These are phyloP conservation scores for Sarocladiaceae sp. DNA, from an alignment of 2,329 filamentous ascomycete genomes.

Conservation along the genomic window DNA sequence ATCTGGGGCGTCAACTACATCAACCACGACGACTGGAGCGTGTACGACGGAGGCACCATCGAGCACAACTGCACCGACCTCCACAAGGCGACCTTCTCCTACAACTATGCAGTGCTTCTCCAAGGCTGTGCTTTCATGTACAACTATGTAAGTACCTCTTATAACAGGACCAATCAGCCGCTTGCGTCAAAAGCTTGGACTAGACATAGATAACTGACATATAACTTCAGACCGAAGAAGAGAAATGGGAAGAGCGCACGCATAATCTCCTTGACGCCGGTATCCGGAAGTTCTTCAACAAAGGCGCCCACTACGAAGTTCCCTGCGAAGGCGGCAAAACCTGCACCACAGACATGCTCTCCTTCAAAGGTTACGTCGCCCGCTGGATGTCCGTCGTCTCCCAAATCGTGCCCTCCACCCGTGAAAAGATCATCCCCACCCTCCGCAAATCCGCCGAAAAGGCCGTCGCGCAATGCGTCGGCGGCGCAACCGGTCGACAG, in stretches of 20 bases:
- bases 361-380: slow-evolving; percentile 53
- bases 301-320: slow-evolving; percentile 60
- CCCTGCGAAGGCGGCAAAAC: slow-evolving; percentile 52
- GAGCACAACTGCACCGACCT: slow-evolving; percentile 55
- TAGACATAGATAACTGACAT: slow-evolving; percentile 11
- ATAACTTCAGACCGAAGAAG: slow-evolving; percentile 43
- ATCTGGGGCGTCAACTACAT: slow-evolving; percentile 51
- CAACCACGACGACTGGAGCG: slow-evolving; percentile 53
- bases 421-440: slow-evolving; percentile 38
- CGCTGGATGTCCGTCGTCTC: slow-evolving; percentile 46
- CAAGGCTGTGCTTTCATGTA: slow-evolving; percentile 66
- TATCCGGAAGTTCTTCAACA: slow-evolving; percentile 48
- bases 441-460: slow-evolving; percentile 43
- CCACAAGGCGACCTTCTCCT: slow-evolving; percentile 62
- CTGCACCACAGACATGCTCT: slow-evolving; percentile 55
- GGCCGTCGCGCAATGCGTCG: slow-evolving; percentile 45
- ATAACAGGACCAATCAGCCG: neutral
- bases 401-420: slow-evolving; percentile 45
- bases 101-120: slow-evolving; percentile 59
- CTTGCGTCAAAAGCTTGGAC: too few species aligned
- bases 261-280: slow-evolving; percentile 50
- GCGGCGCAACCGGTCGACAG: slow-evolving; percentile 25
- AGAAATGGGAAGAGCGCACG: slow-evolving; percentile 52
- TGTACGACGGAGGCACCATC: slow-evolving; percentile 61
- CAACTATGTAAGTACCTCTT: slow-evolving; percentile 46